Base-by-base conservation (phyloP, 2,329 filamentous ascomycete species). In the Gyromitra esculenta region DNA sequence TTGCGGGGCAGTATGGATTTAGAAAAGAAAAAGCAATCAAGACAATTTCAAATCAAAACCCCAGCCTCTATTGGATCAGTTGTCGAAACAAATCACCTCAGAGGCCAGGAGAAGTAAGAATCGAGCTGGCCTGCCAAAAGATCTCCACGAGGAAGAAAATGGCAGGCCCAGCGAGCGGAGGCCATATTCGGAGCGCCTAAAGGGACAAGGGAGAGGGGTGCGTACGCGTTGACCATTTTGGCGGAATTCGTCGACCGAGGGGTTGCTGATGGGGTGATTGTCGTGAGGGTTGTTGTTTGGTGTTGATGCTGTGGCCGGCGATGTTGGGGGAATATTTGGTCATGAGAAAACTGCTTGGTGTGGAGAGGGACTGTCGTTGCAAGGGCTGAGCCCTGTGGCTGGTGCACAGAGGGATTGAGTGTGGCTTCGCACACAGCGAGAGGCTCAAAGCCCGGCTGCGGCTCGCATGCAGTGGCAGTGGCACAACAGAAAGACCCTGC, bases 211-310 rank as follows among this genome's bases (percentile, higher is more conserved):
- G 62, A 18, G 56, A 43, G 62, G 74, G 41, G 11, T 69, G 63
- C 77, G 59, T 79, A 79, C 77, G 76, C 52, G 48, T 76, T 78
- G 45, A 76, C 72, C 77, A 79, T 79, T 78, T 73, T 78, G 64
- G 69, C 52, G 76, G 2, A 41, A 73, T 69, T 69, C 39, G 57
- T 48, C 64, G 68, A 62, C 39, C 15, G 45, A 60, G 39, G 25
- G 60, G 31, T 50, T 76, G 60, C 59, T 48, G 73, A 35, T 71
- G 50, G 60, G 48, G 25, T 41, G 31, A 18, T 75, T 75, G 41
- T 52, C 64, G 69, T 57, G 72, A 50, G 56, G 25, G n/a, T 43
- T 35, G 57, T 56, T 39, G 11, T 37, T 15, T 45, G 25, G 52
- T 50, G 57, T 39, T 48, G 64, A 1, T 21, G 68, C 13, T 45